These are phyloP conservation scores for Tuber microsphaerosporum DNA, from an alignment of 495 filamentous ascomycete species.

Conservation along the genomic window DNA sequence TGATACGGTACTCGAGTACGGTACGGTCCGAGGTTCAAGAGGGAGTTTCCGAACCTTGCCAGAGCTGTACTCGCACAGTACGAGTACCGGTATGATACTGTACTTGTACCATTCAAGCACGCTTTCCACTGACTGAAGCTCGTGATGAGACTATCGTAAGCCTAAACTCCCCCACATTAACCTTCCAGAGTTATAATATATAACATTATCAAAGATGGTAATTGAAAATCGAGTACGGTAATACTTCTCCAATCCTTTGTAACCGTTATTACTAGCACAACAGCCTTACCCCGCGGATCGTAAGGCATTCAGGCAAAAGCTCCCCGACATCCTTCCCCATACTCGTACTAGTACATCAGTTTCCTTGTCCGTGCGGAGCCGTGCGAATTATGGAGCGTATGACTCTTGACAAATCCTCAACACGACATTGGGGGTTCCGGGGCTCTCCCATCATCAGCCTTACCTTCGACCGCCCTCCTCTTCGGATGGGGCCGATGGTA, in stretches of 20 bases:
- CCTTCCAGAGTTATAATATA: not conserved
- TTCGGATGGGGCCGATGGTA: not conserved
- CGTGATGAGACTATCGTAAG: not conserved
- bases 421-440: not conserved
- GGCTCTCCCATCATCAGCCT: not conserved
- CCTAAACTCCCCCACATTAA: not conserved
- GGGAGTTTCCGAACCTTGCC: not conserved
- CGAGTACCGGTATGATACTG: not conserved
- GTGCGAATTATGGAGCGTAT: not conserved
- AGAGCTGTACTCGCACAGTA: too few relatives aligned
- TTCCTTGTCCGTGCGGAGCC: not conserved
- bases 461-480: not conserved
- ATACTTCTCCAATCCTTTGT: not conserved
- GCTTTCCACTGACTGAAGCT: not conserved
- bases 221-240: slow-evolving; percentile 2
- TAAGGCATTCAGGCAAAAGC: not conserved
- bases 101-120: not conserved
- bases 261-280: not conserved
- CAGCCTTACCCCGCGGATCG: not conserved
- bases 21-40: not conserved
- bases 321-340: not conserved
- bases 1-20: not conserved
- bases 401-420: not conserved
- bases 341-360: not conserved
- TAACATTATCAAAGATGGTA: not conserved